Evolutionary conservation across 768 basidiomycete genomes (phyloP), one percentile per base, ranked within the genome.

Genomic region (Wakefieldia striispora): DNA sequence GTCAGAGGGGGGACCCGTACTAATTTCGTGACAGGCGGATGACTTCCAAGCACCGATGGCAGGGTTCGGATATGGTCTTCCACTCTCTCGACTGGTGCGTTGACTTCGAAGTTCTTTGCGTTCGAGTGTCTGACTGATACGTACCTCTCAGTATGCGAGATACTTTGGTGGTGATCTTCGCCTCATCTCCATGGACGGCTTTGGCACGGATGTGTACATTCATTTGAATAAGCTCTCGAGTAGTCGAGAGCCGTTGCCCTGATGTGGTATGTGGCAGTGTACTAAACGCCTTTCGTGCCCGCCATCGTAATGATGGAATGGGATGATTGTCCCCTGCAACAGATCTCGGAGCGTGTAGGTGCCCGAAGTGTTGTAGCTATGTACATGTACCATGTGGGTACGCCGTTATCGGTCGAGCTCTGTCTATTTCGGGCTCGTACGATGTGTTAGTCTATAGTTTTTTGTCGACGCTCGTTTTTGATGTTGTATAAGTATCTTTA

Each of bases 31-130:
- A 47, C 35, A 86, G 55, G 85, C 82, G 38, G 86, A 82, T 47
- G 94, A 98, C 66, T 97, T 98, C 69, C 88, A 92, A 66, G 95
- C 95, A 2, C 95, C 95, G 0, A 95, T 98, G 93, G 95, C 95
- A 33, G 95, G 97, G 1, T 97, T 89, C 57, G 90, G 91, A 6
- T 98, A 98, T 65, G 95, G 95, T 0, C 66, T 98, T 6, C 95
- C 95, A 3, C 75, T 99, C 17, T 94, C 91, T 40, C 73, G 95
- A 70, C 69, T 99, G 78, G 91, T 93, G 53, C 58, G 86, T 76
- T 17, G 6, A 2, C 41, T 7, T 14, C 11, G 20, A 4, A 19
- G 11, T 45, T 9, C 7, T 13, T 19, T 42, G 4, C 29, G 11
- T 34, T 21, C n/a, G 13, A 9, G 26, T 17, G 24, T 9, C 9